phyloP scores from a whole-genome alignment of 1,139 yeast species.

The Nadsonia commutata region DNA sequence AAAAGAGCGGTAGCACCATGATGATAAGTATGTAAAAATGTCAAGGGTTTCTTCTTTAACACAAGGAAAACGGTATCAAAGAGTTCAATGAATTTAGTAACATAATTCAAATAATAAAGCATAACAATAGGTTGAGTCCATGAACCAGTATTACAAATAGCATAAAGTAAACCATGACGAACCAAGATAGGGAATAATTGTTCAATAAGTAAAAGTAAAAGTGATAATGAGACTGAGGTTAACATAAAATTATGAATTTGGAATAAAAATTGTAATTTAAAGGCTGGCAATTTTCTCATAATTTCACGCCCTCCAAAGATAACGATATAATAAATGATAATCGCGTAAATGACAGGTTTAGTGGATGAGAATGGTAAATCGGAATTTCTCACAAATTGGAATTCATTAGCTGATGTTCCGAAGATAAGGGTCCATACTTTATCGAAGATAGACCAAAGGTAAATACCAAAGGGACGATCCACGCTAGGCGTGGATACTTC shows the following conservation, averaged over 20 bases:
- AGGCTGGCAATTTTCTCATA: conserved; percentile 42
- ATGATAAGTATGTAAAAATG: conserved; percentile 90
- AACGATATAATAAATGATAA: conserved; percentile 55
- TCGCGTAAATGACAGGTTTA: conserved; percentile 44
- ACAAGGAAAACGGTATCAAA: conserved; percentile 87
- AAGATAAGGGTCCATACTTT: conserved; percentile 33
- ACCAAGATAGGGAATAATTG: conserved; percentile 73
- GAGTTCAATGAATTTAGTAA: conserved; percentile 48
- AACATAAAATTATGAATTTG: conserved; percentile 71
- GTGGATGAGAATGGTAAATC: conserved; percentile 32
- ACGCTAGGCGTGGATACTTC: conserved; percentile 36
- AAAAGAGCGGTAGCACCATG: conserved; percentile 96
- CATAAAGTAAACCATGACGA: conserved; percentile 66
- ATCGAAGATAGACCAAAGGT: conserved; percentile 80
- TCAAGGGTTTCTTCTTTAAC: conserved; percentile 69
- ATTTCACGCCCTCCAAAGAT: conserved; percentile 72
- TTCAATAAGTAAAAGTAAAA: conserved; percentile 61
- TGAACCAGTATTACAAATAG: conserved; percentile 66
- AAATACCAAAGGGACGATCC: conserved; percentile 78
- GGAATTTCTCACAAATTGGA: conserved; percentile 46
- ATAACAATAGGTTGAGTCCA: conserved; percentile 80
- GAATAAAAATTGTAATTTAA: conserved; percentile 57
- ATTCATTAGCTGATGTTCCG: conserved; percentile 43
- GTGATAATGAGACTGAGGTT: conserved; percentile 51
- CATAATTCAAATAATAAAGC: conserved; percentile 40